Evolutionary conservation across 1,139 yeast species (phyloP), one percentile per base, ranked within the genome.

Genomic region (Torulaspora pretoriensis): DNA sequence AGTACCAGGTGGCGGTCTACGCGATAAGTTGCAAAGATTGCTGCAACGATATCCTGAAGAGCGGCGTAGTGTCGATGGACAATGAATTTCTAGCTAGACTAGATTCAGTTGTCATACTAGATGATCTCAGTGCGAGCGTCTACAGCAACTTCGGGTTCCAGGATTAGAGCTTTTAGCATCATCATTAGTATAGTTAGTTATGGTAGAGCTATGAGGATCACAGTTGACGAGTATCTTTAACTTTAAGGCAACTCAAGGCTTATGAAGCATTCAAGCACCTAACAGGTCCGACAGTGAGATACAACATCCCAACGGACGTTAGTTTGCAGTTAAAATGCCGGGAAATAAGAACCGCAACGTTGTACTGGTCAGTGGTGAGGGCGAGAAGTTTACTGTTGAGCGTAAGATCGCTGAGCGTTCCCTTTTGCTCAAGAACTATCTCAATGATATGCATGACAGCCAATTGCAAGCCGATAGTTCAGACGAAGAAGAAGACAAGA

Each of bases 321-420:
- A 19, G 7, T 19, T 10, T 28, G 9, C 4, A 28, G 26, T 23
- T 8, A 24, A 23, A 9, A 43, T 36, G 45, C 31, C 38, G 12
- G 46, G 42, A n/a, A 45, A 24, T n/a, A 59, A 57, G 44, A 52
- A 45, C 10, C 63, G 56, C 44, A 52, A 40, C 27, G 68, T 83
- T 43, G 77, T 81, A 2, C 72, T 84, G 45, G 76, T 81, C 30
- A 81, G 90, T 35, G 80, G 86, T 0, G 94, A 84, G 61, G 83
- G 82, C 42, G 90, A 83, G 60, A 72, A 72, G 55, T 83, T 83
- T 64, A 77, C 79, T 6, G 86, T 83, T 42, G 96, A 87, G 54
- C 77, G 80, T 53, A 81, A 82, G 62, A 92, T 90, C 24, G 97
- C 97, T 6, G 95, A 87, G 64, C 85, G 92, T 65, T 87, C 96